Base-by-base conservation (phyloP, 148 eudicot genomes). In the Euryodendron excelsum region DNA sequence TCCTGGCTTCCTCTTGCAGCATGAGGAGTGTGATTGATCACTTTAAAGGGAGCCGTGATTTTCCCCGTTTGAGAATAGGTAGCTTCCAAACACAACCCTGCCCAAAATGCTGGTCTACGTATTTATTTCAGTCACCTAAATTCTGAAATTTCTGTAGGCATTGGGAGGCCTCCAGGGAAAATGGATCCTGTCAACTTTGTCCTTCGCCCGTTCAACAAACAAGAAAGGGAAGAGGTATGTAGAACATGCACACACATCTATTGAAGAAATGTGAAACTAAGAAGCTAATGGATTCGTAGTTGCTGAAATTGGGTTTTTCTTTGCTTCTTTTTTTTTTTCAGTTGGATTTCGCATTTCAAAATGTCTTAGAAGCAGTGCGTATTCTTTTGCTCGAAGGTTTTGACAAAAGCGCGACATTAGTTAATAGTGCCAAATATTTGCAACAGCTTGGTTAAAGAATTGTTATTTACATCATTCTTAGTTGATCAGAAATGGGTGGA, bases 81-180 rank as follows among this genome's bases (percentile, higher is more conserved):
- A 89, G 15, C 61, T 84, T 71, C 31, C 17, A 12, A 44, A 28
- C 59, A 36, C 72, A 76, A 39, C 13, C 50, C 21, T 62, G 48
- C 37, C 4, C 6, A 55, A 28, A 71, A 41, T 12, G 18, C 41
- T 50, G n/a, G 27, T 66, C 60, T 48, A 63, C n/a, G 1, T n/a
- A 18, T 23, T 30, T 1, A 20, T 47, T 76, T 48, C 33, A 30
- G 78, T 77, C 52, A 36, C 48, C 23, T 36, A 50, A 28, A 0
- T 37, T 55, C 45, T 66, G 18, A 75, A 67, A 50, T 70, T 30
- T 78, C 4, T 60, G 39, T 82, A 95, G 99, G 99, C 76, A 91
- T 96, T 72, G 99, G 98, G 63, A 86, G 99, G 79, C 99, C 99
- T 82, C 94, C 99, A 33, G 99, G 99, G 81, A 93, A 84, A 86